Conservation (phyloP, 176 grass and related monocot species). For the Zea mays region DNA sequence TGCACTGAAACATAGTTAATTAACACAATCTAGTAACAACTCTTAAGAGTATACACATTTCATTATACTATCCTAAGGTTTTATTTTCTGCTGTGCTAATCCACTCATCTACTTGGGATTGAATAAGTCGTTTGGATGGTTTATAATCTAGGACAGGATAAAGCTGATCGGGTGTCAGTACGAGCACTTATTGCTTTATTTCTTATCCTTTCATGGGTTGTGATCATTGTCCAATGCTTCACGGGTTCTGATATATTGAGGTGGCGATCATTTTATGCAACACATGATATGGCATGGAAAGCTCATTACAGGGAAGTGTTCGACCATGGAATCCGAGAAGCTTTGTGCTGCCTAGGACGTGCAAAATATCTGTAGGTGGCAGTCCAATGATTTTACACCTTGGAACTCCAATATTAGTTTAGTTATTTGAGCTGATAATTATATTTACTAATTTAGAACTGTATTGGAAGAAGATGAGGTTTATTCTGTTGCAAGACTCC, state of each 20-base stretch:
- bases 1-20: constrained; percentile 25
- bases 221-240: constrained; percentile 80
- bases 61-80: constrained; percentile 12
- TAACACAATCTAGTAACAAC: constrained; percentile 16
- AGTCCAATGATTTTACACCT: constrained; percentile 33
- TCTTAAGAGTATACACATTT: not conserved
- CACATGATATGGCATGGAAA: constrained; percentile 98
- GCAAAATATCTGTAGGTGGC: constrained; percentile 83
- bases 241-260: constrained; percentile 87
- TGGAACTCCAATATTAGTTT: constrained; percentile 28
- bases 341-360: constrained; percentile 93
- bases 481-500: constrained; percentile 90
- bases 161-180: constrained; percentile 54
- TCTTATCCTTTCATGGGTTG: constrained; percentile 76
- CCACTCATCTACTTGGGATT: constrained; percentile 25
- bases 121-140: constrained; percentile 43
- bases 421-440: not conserved
- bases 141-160: constrained; percentile 78
- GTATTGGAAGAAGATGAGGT: constrained; percentile 96
- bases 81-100: constrained; percentile 24
- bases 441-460: constrained; percentile 57
- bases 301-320: constrained; percentile 98
- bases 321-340: constrained; percentile 95
- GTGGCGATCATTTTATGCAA: constrained; percentile 96
- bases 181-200: constrained; percentile 61